Percentiles rank a stretch among this genome's conserved stretches.
Conservation (phyloP, 2,329 filamentous ascomycete genomes). For the Amauroascus verrucosus region DNA sequence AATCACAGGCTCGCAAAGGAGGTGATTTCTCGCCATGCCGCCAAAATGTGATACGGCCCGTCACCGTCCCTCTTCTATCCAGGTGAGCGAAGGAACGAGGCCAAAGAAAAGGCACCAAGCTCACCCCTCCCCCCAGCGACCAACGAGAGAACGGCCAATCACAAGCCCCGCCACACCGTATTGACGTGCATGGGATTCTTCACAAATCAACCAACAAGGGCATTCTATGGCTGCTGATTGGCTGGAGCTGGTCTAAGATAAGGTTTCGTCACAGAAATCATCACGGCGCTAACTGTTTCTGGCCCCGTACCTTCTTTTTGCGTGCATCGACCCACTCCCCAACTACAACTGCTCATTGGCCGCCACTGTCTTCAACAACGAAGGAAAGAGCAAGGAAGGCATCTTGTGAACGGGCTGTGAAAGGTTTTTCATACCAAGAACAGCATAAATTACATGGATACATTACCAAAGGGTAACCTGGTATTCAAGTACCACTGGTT, state of each 20-base stretch:
- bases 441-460: neutral
- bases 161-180: neutral
- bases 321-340: neutral
- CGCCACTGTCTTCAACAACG: neutral
- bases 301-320: neutral
- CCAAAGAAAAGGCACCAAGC: neutral
- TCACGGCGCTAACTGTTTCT: neutral
- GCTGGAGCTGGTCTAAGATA: neutral
- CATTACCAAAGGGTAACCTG: neutral
- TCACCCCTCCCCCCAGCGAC: neutral
- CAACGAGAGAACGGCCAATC: conserved; percentile 5
- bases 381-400: neutral
- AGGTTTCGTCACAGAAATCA: neutral
- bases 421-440: neutral
- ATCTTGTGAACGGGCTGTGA: neutral
- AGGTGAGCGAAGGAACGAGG: too few species aligned
- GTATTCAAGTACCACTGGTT: neutral
- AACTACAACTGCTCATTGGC: neutral
- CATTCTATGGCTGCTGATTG: conserved; percentile 1
- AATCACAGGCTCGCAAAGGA: neutral
- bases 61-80: too few species aligned
- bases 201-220: conserved; percentile 2
- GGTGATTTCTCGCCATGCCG: too few species aligned
- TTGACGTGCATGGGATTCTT: conserved; percentile 7
- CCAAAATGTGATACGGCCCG: too few species aligned